Evolutionary conservation across 2,329 filamentous ascomycete genomes (phyloP), one percentile per base, ranked within the genome.

Genomic region (Zalaria sp.): DNA sequence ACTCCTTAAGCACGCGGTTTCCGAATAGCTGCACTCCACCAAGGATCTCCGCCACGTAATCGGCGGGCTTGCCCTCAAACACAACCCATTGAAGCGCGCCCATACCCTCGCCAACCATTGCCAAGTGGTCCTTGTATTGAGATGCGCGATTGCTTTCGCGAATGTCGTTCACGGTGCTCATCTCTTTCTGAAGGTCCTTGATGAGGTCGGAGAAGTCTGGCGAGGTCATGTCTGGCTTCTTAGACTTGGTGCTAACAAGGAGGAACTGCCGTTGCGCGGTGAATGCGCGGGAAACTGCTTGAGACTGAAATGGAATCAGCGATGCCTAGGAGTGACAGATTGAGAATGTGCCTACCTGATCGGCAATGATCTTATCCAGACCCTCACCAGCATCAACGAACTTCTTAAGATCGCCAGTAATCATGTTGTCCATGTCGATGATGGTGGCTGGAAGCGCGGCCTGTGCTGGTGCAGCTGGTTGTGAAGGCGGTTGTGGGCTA

Each of bases 11-110:
- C 32, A 98, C 84, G 52, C 88, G 79, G 67, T 98, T 96, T 29
- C 91, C 91, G 54, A 85, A 95, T 67, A 93, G 93, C 59, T 96
- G 82, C 34, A 88, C 85, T 39, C 86, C 81, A 27, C 81, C 79
- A 18, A 93, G 71, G 45, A 81, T 81, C 51, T 94, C 88, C 37
- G 80, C 80, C 37, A 96, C 82, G 54, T 88, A 84, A 56, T 91
- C 88, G 49, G 75, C 79, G 2, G 91, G 91, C 57, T 86, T 87
- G 48, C 68, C 73, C 40, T 93, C 83, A 38, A 91, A 76, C 0
- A 81, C 83, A 44, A 96, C 83, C 91, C 91, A 98, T 29, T 83
- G 85, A 44, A 98, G 68, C 34, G 87, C 80, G 56, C 85, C 81
- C 50, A 94, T 88, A 50, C 88, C 88, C 57, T 96, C 89, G 1